These are phyloP conservation scores for Microstegium vimineum DNA, from an alignment of 176 grass and related monocot genomes.

Conservation along the genomic window DNA sequence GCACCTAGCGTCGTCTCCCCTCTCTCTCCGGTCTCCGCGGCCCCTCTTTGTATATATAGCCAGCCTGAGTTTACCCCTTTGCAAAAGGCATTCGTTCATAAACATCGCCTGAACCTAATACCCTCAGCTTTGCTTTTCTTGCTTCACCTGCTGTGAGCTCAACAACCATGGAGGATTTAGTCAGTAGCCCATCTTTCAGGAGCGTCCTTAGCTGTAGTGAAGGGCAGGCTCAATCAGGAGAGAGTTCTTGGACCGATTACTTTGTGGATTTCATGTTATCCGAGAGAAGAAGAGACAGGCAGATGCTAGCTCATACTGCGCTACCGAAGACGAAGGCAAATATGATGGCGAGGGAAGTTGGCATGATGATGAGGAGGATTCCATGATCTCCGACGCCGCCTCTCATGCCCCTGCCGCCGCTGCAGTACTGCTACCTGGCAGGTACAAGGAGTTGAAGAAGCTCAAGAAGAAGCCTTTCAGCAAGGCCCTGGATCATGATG, in stretches of 20 bases:
- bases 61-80: constrained; percentile 30
- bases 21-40: neutral
- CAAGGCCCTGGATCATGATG: constrained; percentile 57
- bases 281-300: constrained; percentile 45
- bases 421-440: constrained; percentile 16
- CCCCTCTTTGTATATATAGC: constrained; percentile 35
- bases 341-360: neutral
- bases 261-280: constrained; percentile 77
- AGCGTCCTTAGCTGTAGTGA: constrained; percentile 40
- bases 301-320: constrained; percentile 16
- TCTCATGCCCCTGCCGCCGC: constrained; percentile 30
- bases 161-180: constrained; percentile 59
- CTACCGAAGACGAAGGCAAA: neutral
- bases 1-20: neutral
- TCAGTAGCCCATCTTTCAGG: constrained; percentile 40
- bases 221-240: constrained; percentile 47
- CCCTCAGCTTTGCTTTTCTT: neutral
- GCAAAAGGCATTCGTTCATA: constrained; percentile 40
- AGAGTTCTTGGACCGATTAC: constrained; percentile 81
- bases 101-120: constrained; percentile 23
- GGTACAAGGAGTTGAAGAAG: constrained; percentile 50
- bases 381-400: constrained; percentile 68
- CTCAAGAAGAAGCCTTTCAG: constrained; percentile 59
- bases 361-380: constrained; percentile 18
- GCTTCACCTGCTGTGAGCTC: constrained; percentile 3